Percentiles rank a stretch among this genome's conserved stretches.
phyloP scores from a whole-genome alignment of 306 rosid species.

The Echinosophora koreensis region DNA sequence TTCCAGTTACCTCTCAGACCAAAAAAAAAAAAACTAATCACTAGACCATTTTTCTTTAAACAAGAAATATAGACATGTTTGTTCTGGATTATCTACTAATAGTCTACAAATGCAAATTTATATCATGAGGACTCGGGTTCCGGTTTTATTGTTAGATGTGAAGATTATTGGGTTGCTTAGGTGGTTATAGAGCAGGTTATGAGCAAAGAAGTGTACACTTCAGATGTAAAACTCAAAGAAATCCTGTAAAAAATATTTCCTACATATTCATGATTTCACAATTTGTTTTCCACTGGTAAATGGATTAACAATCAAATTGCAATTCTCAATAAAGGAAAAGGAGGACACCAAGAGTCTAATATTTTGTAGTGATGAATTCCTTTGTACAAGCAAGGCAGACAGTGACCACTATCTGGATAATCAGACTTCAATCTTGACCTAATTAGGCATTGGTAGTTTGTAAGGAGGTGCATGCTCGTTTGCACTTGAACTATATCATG shows the following conservation, averaged over 20 bases:
- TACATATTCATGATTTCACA: background rate
- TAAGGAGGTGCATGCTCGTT: background rate
- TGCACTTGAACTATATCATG: too few relatives aligned
- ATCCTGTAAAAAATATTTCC: background rate
- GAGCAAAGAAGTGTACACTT: too few relatives aligned
- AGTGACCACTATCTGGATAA: background rate
- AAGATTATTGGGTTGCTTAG: background rate
- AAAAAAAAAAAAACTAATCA: too few relatives aligned
- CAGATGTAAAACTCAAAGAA: background rate
- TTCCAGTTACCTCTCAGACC: too few relatives aligned
- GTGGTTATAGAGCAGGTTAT: too few relatives aligned
- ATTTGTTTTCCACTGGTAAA: background rate
- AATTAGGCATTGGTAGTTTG: background rate
- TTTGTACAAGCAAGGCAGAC: background rate
- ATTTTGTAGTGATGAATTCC: too few relatives aligned
- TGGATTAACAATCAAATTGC: background rate
- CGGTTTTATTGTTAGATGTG: too few relatives aligned
- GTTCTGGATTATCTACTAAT: background rate
- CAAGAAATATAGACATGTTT: constrained; percentile 4
- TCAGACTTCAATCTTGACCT: background rate
- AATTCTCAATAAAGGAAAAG: constrained; percentile 20
- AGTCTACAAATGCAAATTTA: background rate
- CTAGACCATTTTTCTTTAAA: too few relatives aligned
- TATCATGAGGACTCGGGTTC: too few relatives aligned
- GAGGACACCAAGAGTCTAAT: background rate